A percentile compares a stretch with the other conserved stretches of the same genome.
Evolutionary conservation across 768 basidiomycete genomes (phyloP).

Genomic region (Boletus rubescentipes): DNA sequence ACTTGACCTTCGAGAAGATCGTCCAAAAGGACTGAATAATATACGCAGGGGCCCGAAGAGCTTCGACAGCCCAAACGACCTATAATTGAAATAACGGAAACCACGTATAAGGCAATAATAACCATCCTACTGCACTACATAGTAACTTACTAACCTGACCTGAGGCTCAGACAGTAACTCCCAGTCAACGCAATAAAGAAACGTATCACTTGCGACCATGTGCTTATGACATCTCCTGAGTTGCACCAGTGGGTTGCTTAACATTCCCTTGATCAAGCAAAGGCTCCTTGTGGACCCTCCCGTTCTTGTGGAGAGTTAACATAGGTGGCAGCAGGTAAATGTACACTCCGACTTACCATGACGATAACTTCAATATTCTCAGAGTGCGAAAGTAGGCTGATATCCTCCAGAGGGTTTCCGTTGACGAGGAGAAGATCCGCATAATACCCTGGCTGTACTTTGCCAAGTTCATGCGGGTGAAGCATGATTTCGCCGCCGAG

Average conservation of each 20-base stretch:
- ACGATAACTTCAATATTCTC: not conserved
- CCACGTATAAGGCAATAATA: no score
- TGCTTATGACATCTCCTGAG: not conserved
- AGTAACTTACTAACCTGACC: no score
- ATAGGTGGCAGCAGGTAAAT: not conserved
- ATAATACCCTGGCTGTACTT: not conserved
- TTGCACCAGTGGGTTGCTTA: not conserved
- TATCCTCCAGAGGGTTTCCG: not conserved
- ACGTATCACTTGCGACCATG: not conserved
- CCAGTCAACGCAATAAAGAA: not conserved
- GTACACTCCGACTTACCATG: not conserved
- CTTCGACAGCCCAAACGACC: no score
- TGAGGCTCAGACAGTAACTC: no score
- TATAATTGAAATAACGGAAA: no score
- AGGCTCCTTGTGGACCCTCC: not conserved
- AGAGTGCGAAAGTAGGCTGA: not conserved
- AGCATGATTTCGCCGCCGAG: not conserved
- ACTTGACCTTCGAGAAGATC: no score
- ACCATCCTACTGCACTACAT: no score
- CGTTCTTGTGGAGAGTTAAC: not conserved
- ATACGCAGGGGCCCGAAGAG: no score
- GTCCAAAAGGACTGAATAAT: no score
- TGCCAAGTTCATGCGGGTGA: not conserved
- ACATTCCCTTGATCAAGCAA: not conserved
- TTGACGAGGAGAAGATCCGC: not conserved